phyloP scores from a whole-genome alignment of 2,329 filamentous ascomycete species.

The Phyllosticta ampelicida region DNA sequence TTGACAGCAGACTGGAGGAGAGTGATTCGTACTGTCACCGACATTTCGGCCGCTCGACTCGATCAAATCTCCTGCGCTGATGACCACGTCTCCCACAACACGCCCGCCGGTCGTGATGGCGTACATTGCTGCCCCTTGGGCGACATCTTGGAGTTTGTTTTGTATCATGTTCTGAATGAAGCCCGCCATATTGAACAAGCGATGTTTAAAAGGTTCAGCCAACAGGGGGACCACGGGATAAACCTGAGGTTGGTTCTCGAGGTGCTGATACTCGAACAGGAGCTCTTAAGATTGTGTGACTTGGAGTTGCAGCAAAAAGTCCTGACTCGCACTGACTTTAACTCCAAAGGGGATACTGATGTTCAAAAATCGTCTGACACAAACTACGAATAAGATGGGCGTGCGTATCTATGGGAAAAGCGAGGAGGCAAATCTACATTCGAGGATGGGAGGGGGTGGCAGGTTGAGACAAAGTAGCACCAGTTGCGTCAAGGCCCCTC shows the following conservation, averaged over 20 bases:
- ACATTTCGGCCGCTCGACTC: conserved; percentile 4
- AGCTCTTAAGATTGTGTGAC: not conserved
- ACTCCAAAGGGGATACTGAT: not conserved
- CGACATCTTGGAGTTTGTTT: conserved; percentile 9
- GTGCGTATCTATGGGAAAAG: not conserved
- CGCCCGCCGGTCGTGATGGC: conserved; percentile 10
- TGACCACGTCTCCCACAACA: conserved; percentile 8
- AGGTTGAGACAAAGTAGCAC: not conserved
- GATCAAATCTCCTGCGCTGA: conserved; percentile 10
- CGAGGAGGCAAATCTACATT: not conserved
- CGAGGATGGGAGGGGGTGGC: not conserved
- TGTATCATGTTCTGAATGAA: conserved; percentile 4
- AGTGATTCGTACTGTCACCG: conserved; percentile 3
- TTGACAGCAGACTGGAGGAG: not conserved
- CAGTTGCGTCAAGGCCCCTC: not conserved
- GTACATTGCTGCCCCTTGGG: conserved; percentile 6
- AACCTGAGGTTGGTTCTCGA: not conserved
- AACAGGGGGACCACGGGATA: not conserved
- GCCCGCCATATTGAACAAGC: not conserved
- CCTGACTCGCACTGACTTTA: not conserved
- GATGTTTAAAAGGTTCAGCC: not conserved
- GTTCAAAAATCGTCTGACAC: not conserved
- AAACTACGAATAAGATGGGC: not conserved
- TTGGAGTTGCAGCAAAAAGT: not conserved
- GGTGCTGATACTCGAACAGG: not conserved